phyloP scores from a whole-genome alignment of 2,329 filamentous ascomycete species.

The Aspergillus tanneri region DNA sequence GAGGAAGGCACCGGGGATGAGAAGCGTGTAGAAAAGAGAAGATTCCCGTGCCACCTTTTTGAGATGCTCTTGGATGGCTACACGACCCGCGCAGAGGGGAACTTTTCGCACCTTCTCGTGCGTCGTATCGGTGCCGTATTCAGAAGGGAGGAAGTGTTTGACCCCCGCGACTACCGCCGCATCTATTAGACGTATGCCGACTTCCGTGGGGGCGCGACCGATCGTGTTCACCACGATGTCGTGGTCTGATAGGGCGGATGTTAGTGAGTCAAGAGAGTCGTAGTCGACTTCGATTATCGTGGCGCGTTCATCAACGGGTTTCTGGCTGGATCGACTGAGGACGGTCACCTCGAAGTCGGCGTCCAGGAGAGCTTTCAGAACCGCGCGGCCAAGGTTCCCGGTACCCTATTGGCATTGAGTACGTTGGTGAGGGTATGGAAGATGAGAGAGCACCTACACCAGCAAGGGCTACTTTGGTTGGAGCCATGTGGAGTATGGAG shows the following conservation, averaged over 20 bases:
- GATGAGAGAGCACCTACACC: not conserved
- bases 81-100: conserved; percentile 35
- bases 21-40: conserved; percentile 32
- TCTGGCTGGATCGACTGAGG: not conserved
- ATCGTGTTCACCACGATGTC: not conserved
- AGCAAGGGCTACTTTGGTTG: not conserved
- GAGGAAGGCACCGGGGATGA: conserved; percentile 36
- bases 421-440: not conserved
- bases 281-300: not conserved
- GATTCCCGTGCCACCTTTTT: conserved; percentile 21
- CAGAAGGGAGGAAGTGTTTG: conserved; percentile 35
- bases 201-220: conserved; percentile 5
- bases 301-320: not conserved
- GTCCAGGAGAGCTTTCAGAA: not conserved
- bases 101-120: conserved; percentile 25
- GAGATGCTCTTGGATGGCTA: conserved; percentile 30
- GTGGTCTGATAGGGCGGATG: not conserved
- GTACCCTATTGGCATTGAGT: not conserved
- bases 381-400: not conserved
- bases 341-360: not conserved
- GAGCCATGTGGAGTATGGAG: not conserved
- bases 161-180: conserved; percentile 32
- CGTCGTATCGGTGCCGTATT: conserved; percentile 35
- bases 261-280: not conserved
- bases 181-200: conserved; percentile 28